Conservation (phyloP, 2,329 filamentous ascomycete species). For the Talaromyces sp. region DNA sequence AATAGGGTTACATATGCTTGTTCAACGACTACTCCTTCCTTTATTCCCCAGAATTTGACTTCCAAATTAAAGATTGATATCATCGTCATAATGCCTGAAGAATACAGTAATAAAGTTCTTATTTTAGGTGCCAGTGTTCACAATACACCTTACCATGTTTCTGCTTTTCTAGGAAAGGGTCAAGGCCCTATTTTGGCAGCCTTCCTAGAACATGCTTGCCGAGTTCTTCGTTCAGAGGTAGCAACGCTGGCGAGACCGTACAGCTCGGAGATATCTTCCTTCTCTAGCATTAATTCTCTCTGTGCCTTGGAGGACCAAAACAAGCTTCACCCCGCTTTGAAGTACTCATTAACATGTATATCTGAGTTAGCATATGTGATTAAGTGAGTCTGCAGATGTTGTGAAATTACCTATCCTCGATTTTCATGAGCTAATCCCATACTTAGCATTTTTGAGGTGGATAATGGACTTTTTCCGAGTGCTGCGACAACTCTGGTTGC, state of each 20-base stretch:
- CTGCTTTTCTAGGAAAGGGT: background rate
- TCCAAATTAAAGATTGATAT: background rate
- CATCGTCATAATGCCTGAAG: constrained; percentile 35
- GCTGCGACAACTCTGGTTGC: background rate
- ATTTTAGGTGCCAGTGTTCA: background rate
- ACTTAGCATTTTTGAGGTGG: background rate
- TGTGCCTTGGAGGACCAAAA: background rate
- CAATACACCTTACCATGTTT: background rate
- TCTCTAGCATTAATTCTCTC: background rate
- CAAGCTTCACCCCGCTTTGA: background rate
- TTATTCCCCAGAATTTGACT: background rate
- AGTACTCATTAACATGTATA: background rate
- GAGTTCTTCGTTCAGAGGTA: background rate
- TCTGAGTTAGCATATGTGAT: background rate
- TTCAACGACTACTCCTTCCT: background rate
- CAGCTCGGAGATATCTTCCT: background rate
- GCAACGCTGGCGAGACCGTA: background rate
- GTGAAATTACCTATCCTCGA: background rate
- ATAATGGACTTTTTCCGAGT: background rate
- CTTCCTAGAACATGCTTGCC: background rate
- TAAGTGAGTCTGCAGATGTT: background rate
- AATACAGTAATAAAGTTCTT: constrained; percentile 53
- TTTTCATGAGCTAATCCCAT: background rate
- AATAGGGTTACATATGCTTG: too few species aligned
- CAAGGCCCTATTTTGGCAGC: background rate